Conservation (phyloP, 352 stramenopile genomes). For the Pythium scleroteichum region DNA sequence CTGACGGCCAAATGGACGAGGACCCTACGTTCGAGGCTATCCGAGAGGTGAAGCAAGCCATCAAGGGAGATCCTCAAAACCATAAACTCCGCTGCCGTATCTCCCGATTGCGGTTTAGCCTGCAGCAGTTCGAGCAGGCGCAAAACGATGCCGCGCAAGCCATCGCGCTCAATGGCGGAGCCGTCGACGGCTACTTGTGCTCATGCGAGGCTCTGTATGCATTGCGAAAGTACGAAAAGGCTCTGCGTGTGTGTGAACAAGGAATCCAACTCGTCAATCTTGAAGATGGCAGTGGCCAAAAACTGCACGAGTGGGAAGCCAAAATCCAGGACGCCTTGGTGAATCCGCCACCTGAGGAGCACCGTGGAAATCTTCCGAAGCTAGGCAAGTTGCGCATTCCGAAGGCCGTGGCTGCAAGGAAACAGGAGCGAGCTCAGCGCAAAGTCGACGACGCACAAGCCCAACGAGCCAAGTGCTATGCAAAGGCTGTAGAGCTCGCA, state of each 20-base stretch:
- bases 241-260: conserved; percentile 22
- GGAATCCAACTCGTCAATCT: conserved; percentile 1
- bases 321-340: conserved; percentile 16
- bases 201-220: conserved; percentile 23
- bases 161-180: conserved; percentile 1
- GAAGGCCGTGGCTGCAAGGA: conserved; percentile 18
- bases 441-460: conserved; percentile 18
- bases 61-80: conserved; percentile 12
- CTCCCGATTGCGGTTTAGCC: conserved; percentile 8
- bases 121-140: conserved; percentile 23
- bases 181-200: conserved; percentile 9
- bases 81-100: neutral
- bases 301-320: conserved; percentile 6
- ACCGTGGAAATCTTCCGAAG: neutral
- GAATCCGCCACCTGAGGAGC: conserved; percentile 16
- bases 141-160: conserved; percentile 16
- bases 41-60: conserved; percentile 14
- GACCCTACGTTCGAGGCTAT: conserved; percentile 18
- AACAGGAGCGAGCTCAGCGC: conserved; percentile 17
- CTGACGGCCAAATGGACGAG: no score
- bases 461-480: conserved; percentile 8
- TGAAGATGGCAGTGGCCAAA: neutral
- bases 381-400: conserved; percentile 15
- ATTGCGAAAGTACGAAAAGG: conserved; percentile 18
- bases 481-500: conserved; percentile 19